A percentile compares a stretch with the other conserved stretches of the same genome.
Evolutionary conservation across 225 moss, liverwort and hornwort genomes (phyloP).

Genomic region (Polytrichum commune): DNA sequence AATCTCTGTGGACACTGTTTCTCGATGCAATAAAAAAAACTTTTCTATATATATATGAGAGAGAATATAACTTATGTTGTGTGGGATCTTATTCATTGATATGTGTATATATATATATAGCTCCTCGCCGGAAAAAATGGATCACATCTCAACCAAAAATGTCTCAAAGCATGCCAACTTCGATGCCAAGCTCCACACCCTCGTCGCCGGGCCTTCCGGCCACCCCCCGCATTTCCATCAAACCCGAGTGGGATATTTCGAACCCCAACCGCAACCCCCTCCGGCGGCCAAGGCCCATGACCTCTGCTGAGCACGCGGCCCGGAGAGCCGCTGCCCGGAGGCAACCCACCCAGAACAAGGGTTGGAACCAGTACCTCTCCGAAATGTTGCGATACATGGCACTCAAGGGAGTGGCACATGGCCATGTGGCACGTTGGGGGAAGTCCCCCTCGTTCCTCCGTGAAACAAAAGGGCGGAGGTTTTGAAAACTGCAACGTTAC

Average conservation of each 20-base stretch:
- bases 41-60: neutral
- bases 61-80: neutral
- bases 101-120: no score
- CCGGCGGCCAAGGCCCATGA: constrained; percentile 12
- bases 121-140: neutral
- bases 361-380: constrained; percentile 29
- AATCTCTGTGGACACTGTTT: no score
- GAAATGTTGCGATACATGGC: constrained; percentile 25
- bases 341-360: constrained; percentile 21
- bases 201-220: constrained; percentile 2
- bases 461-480: no score
- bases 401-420: constrained; percentile 22
- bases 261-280: constrained; percentile 1
- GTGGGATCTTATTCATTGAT: neutral
- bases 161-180: neutral
- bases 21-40: no score
- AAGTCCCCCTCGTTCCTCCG: neutral
- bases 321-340: constrained; percentile 13
- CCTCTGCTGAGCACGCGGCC: constrained; percentile 14
- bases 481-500: no score
- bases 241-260: constrained; percentile 26
- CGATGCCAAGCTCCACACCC: neutral
- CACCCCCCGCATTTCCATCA: neutral
- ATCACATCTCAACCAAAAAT: neutral
- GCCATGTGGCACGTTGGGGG: constrained; percentile 19